Conservation (phyloP, 1,139 yeast species). For the Magnusiomyces ingens region DNA sequence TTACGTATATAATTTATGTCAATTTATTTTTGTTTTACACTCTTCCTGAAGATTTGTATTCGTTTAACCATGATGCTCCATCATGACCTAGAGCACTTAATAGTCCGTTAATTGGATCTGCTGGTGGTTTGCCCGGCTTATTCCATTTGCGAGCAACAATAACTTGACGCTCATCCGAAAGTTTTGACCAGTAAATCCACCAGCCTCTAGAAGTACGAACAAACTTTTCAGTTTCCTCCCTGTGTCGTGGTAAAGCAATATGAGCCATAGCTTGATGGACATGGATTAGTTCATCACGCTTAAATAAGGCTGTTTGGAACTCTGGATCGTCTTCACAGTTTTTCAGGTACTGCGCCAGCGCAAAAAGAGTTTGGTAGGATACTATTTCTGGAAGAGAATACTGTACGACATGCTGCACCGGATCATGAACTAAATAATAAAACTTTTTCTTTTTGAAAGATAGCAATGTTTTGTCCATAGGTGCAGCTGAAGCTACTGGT, state of each 20-base stretch:
- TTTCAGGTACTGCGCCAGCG: slow-evolving; percentile 14
- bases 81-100: slow-evolving; percentile 28
- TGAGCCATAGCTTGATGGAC: slow-evolving; percentile 25
- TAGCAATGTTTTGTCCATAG: too few species aligned
- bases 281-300: slow-evolving; percentile 25
- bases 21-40: slow-evolving; percentile 17
- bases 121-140: slow-evolving; percentile 18
- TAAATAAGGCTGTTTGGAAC: slow-evolving; percentile 6
- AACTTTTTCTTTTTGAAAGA: slow-evolving; percentile 16
- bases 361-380: slow-evolving; percentile 5
- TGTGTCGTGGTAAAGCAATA: slow-evolving; percentile 17
- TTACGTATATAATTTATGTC: too few species aligned
- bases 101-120: slow-evolving; percentile 19
- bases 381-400: slow-evolving; percentile 25
- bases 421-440: slow-evolving; percentile 24
- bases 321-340: slow-evolving; percentile 5
- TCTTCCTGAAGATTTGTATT: slow-evolving; percentile 25
- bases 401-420: slow-evolving; percentile 17
- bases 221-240: slow-evolving; percentile 25
- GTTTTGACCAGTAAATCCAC: slow-evolving; percentile 30
- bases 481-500: neutral
- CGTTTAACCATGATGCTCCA: slow-evolving; percentile 28
- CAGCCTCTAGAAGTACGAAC: slow-evolving; percentile 27
- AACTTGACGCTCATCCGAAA: slow-evolving; percentile 23
- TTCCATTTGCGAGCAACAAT: slow-evolving; percentile 28